These are phyloP conservation scores for Arthrobotrys musiformis DNA, from an alignment of 2,329 filamentous ascomycete species.

Conservation along the genomic window DNA sequence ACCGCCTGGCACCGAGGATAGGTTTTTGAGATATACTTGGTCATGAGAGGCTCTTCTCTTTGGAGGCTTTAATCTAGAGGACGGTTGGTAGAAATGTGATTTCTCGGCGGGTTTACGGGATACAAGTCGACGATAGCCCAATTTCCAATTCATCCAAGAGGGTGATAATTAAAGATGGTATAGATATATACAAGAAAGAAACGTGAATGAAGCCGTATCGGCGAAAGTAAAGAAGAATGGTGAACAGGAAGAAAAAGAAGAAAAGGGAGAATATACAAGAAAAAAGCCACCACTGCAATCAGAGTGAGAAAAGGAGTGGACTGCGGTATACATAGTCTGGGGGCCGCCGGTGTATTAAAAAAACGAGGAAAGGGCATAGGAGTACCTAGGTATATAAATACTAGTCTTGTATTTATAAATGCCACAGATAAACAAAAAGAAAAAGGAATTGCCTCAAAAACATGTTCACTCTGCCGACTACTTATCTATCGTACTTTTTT, in stretches of 20 bases:
- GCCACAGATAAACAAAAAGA: too few species aligned
- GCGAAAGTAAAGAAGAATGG: background rate
- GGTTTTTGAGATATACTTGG: too few species aligned
- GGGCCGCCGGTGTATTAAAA: conserved; percentile 13
- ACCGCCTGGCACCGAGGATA: too few species aligned
- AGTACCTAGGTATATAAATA: background rate
- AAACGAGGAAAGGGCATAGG: background rate
- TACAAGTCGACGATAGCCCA: too few species aligned
- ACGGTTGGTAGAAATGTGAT: too few species aligned
- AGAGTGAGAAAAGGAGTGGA: background rate
- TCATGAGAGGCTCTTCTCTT: too few species aligned
- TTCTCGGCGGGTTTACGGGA: too few species aligned
- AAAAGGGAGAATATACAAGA: conserved; percentile 18
- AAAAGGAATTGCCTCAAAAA: background rate
- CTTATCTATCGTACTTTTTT: conserved; percentile 3
- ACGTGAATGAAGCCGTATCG: background rate
- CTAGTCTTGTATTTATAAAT: too few species aligned
- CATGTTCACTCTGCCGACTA: background rate
- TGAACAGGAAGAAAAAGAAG: conserved; percentile 4
- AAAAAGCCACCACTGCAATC: background rate
- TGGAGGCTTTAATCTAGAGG: too few species aligned
- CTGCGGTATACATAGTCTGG: conserved; percentile 10
- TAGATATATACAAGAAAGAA: background rate
- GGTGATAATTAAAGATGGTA: background rate
- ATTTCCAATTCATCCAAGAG: too few species aligned